Evolutionary conservation across 495 filamentous ascomycete genomes (phyloP), one percentile per base, ranked within the genome.

Genomic region (Penicillium silybi): DNA sequence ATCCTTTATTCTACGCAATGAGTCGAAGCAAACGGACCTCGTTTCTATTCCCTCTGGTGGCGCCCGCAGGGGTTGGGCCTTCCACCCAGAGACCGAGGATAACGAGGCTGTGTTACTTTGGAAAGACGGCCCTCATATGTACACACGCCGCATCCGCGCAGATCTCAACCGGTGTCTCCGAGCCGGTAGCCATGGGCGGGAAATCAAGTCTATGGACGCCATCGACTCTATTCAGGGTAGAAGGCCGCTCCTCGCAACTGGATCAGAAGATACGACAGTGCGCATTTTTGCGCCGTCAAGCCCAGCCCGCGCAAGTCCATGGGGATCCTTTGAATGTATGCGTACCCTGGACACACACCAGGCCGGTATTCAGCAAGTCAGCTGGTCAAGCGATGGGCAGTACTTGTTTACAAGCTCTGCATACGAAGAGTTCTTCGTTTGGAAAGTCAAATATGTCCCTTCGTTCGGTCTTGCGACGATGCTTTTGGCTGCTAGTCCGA

Each of bases 241-340:
- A 23, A 50, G 44, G 6, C 67, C 62, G 23, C 58, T 54, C 42
- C 66, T 96, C 35, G 92, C 88, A 1, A 97, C 92, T 0, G 93
- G 88, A 0, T 86, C 89, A 0, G 93, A 97, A 68, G 93, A 97
- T 58, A 97, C 95, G 0, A 73, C 80, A 0, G 86, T 97, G 52
- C 81, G 88, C 17, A 78, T 97, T 20, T 69, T 56, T 35, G 48
- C 53, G 19, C 58, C 59, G 23, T 63, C 47, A 6, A 44, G 43
- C 3, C 38, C 62, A n/a, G 38, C 54, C 5, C 53, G 13, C 11
- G 39, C 58, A 46, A 53, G 52, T 25, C 65, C 61, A 3, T 68
- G 57, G 53, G 64, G 62, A 7, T 56, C 50, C 29, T 82, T 81
- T 35, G 53, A 74, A 39, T 87, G 83, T 53, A 54, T 85, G 7